Evolutionary conservation across 108 stramenopile species (phyloP).

Genomic region (Craspedostauros australis): DNA sequence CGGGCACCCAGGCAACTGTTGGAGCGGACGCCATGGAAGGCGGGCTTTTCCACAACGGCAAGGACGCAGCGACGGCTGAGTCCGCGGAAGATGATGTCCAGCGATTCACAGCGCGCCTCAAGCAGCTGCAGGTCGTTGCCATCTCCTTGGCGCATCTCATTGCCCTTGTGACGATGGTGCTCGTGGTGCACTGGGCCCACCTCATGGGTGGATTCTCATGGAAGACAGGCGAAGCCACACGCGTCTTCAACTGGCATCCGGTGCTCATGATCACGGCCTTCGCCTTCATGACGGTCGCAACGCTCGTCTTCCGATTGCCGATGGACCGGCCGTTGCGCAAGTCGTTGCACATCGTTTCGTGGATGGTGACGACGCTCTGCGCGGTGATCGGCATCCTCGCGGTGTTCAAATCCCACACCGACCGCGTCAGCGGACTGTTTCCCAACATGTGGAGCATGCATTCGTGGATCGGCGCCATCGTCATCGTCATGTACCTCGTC

Average conservation of each 20-base stretch:
- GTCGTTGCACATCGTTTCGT: slow-evolving; percentile 36
- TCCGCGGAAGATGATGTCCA: too few species aligned
- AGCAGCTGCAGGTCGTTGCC: not conserved
- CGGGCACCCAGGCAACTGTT: too few species aligned
- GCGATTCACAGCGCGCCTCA: too few species aligned
- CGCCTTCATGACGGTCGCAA: slow-evolving; percentile 57
- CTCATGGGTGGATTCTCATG: slow-evolving; percentile 40
- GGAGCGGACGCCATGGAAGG: too few species aligned
- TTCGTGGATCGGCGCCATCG: slow-evolving; percentile 63
- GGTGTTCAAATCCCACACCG: slow-evolving; percentile 69
- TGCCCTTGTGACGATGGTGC: not conserved
- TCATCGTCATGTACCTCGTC: slow-evolving; percentile 38
- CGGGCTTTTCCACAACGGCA: too few species aligned
- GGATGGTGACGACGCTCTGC: slow-evolving; percentile 44
- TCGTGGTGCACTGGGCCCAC: slow-evolving; percentile 24
- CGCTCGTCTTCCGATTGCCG: slow-evolving; percentile 43
- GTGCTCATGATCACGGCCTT: slow-evolving; percentile 63
- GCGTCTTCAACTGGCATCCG: slow-evolving; percentile 83
- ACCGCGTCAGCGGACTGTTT: slow-evolving; percentile 49
- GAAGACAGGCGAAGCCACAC: slow-evolving; percentile 38
- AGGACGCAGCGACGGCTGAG: too few species aligned
- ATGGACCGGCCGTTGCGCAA: slow-evolving; percentile 19
- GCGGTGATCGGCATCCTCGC: slow-evolving; percentile 49
- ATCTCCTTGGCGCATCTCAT: slow-evolving; percentile 5
- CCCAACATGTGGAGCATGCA: slow-evolving; percentile 77